Percentiles rank a stretch among this genome's conserved stretches.
These are phyloP conservation scores for Jaapia argillacea DNA, from an alignment of 768 basidiomycete genomes.

Conservation along the genomic window DNA sequence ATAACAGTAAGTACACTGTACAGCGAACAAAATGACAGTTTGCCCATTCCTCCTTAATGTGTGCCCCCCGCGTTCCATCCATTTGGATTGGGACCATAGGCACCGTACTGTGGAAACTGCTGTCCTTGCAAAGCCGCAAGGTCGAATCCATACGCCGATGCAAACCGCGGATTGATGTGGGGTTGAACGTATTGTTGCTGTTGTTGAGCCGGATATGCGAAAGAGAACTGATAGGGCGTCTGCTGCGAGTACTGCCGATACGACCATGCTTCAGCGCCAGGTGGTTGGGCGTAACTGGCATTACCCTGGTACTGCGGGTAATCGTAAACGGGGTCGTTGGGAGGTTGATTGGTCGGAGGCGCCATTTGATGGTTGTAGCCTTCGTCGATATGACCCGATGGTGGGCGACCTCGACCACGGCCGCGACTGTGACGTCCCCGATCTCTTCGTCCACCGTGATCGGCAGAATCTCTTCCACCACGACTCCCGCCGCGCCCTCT, in stretches of 20 bases:
- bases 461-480: slow-evolving; percentile 4
- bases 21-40: no score
- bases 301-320: neutral
- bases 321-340: neutral
- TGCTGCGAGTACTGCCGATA: neutral
- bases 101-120: neutral
- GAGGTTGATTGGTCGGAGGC: neutral
- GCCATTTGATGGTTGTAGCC: neutral
- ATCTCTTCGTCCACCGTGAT: slow-evolving; percentile 19
- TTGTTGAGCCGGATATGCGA: no score
- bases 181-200: slow-evolving; percentile 46
- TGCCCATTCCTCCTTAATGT: no score
- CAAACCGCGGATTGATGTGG: slow-evolving; percentile 79
- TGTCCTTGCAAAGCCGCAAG: slow-evolving; percentile 10
- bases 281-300: neutral
- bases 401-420: slow-evolving; percentile 14
- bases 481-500: neutral
- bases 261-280: neutral
- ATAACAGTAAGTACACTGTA: no score
- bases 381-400: neutral
- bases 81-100: neutral
- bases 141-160: slow-evolving; percentile 49
- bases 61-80: no score
- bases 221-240: neutral
- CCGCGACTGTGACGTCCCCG: slow-evolving; percentile 22